A percentile compares a stretch with the other conserved stretches of the same genome.
Conservation (phyloP, 495 filamentous ascomycete species). For the Talaromyces adpressus region DNA sequence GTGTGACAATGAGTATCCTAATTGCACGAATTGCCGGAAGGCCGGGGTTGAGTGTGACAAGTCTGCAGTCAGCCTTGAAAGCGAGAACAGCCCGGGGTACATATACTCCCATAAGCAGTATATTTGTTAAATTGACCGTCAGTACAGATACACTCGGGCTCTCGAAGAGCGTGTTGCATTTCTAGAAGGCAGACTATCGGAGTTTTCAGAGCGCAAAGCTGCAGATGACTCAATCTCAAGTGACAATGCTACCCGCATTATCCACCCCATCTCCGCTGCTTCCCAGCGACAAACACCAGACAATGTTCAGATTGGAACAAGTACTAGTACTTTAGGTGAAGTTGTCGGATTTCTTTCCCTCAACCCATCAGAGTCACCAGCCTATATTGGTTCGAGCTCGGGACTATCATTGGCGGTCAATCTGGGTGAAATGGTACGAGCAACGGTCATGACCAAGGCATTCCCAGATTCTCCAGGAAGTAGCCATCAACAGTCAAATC, state of each 20-base stretch:
- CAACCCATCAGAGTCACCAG: slow-evolving; percentile 39
- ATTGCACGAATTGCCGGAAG: slow-evolving; percentile 44
- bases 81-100: slow-evolving; percentile 36
- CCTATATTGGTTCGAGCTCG: slow-evolving; percentile 47
- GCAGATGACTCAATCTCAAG: slow-evolving; percentile 1
- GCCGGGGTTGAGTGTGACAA: slow-evolving; percentile 42
- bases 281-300: slow-evolving; percentile 22
- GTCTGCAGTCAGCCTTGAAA: slow-evolving; percentile 36
- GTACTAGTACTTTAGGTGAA: slow-evolving; percentile 40
- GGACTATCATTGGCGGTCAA: slow-evolving; percentile 42
- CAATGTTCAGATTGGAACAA: slow-evolving; percentile 17
- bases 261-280: slow-evolving; percentile 16
- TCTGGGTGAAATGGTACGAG: slow-evolving; percentile 47
- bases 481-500: background rate
- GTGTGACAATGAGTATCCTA: slow-evolving; percentile 40
- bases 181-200: slow-evolving; percentile 32
- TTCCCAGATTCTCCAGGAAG: slow-evolving; percentile 4
- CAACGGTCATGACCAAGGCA: slow-evolving; percentile 27
- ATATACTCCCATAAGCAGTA: background rate
- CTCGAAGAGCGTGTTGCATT: slow-evolving; percentile 41
- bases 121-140: slow-evolving; percentile 3
- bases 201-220: slow-evolving; percentile 10
- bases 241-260: slow-evolving; percentile 13
- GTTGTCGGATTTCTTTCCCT: slow-evolving; percentile 45
- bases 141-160: slow-evolving; percentile 35